Base-by-base conservation (phyloP, 768 basidiomycete species). In the Agrocybe praecox region DNA sequence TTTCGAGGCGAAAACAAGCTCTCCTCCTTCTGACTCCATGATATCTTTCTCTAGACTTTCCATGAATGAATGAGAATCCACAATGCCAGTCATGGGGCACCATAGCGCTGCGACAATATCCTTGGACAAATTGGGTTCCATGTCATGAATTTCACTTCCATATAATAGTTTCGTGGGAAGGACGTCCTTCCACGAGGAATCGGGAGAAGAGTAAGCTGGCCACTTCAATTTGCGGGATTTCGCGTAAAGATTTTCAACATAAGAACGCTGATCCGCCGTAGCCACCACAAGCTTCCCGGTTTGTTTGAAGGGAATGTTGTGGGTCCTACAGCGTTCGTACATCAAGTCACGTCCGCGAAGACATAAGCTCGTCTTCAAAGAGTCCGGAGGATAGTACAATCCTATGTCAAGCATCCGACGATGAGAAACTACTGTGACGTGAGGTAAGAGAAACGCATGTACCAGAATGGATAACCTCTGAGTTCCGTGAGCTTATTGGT, bases 401-500 rank as follows among this genome's bases (percentile, higher is more conserved):
- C 92, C 92, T 93, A 40, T 7, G 2, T 15, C 32, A n/a, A 22
- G 36, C 18, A 46, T 46, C 21, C n/a, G 46, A 44, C 22, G 32
- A 54, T 45, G 36, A 46, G 23, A 22, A 21, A 44, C 19, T 15
- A 46, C 8, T 1, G 12, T 33, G 23, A 26, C 23, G 45, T 47
- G 51, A n/a, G 2, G 12, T 29, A 40, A 2, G 42, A 48, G 22
- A 46, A 19, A 26, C 2, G 19, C 21, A 58, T 67, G 43, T 66
- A 86, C 91, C 94, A 58, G 92, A 88, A 74, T 98, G 96, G 23
- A 98, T 90, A 21, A 98, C 96, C 67, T 97, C 96, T 0, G 94
- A 96, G 69, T 96, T 97, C 15, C 96, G 85, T 40, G 92, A 94
- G 69, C 94, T 95, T 44, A 46, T 45, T 9, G 18, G 36, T 18